Base-by-base conservation (phyloP, 2,329 filamentous ascomycete genomes). In the Trichophaea hybrida region DNA sequence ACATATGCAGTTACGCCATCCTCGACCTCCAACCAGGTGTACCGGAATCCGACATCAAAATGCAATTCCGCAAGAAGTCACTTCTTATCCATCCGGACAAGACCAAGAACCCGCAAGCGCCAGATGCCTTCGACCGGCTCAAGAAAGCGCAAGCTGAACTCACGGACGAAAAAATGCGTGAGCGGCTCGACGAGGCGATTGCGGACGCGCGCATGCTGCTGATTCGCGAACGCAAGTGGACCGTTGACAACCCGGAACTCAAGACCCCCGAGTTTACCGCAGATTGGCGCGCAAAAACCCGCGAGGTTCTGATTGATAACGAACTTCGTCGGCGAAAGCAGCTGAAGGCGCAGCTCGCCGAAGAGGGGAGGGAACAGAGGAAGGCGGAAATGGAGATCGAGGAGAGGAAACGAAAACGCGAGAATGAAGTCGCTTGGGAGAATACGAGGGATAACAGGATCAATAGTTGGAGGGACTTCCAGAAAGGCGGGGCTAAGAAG, bases 31-130 rank as follows among this genome's bases (percentile, higher is more conserved):
- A 95, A 72, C 93, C 93, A 2, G 93, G 93, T 70, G 88, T 97
- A 17, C 83, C 93, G 59, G 91, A 97, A 68, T 90, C 88, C 61
- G 93, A 97, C 75, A 97, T 98, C 77, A 97, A 96, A 75, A 77
- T 84, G 68, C 81, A 81, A 67, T 98, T 97, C 75, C 90, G 93
- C 77, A 90, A 88, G 69, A 97, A 96, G 74, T 98, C 93, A n/a
- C 84, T 98, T 59, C 83, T 98, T 53, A 97, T 98, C 76, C 93
- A 98, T 76, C 93, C 93, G 5, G 93, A 98, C 77, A 98, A 98
- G 74, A 96, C 93, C 59, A 83, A 83, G 70, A 97, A 98, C 71
- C 85, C 88, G 0, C 80, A 78, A 53, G 93, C 93, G 0, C 91
- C 93, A 2, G 93, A 97, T 69, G 93, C 93, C 66, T 98, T 98